phyloP scores from a whole-genome alignment of 805 yeast species.

The Starmerella floris region DNA sequence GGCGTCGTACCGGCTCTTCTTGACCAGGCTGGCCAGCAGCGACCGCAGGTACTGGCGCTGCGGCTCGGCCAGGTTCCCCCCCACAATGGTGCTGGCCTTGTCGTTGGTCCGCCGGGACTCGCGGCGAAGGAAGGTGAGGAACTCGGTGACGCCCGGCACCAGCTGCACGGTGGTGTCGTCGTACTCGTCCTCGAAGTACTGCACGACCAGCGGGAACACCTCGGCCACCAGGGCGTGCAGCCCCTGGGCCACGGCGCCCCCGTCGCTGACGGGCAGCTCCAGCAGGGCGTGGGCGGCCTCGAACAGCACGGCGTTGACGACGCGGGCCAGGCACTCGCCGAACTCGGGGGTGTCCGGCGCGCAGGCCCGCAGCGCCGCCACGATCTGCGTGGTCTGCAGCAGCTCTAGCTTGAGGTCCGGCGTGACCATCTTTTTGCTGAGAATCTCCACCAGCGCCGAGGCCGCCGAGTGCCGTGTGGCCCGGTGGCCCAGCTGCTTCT shows the following conservation, averaged over 20 bases:
- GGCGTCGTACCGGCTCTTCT: slow-evolving; percentile 71
- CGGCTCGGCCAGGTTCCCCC: slow-evolving; percentile 25
- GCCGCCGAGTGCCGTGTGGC: slow-evolving; percentile 40
- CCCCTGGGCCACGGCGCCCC: slow-evolving; percentile 1
- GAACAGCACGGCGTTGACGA: slow-evolving; percentile 57
- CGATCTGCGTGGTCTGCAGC: slow-evolving; percentile 52
- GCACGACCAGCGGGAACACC: slow-evolving; percentile 59
- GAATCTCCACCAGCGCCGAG: slow-evolving; percentile 46
- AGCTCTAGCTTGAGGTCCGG: slow-evolving; percentile 58
- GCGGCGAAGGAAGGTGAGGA: slow-evolving; percentile 47
- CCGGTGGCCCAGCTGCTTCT: slow-evolving; percentile 40
- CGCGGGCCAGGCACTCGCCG: slow-evolving; percentile 60
- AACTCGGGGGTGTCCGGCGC: slow-evolving; percentile 42
- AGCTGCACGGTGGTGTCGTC: slow-evolving; percentile 81
- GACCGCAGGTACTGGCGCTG: slow-evolving; percentile 30
- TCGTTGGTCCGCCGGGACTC: slow-evolving; percentile 35
- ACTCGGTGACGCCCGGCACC: slow-evolving; percentile 66
- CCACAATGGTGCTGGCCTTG: slow-evolving; percentile 23
- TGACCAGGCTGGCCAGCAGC: slow-evolving; percentile 53
- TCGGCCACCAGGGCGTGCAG: slow-evolving; percentile 38
- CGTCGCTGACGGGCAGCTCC: slow-evolving; percentile 11
- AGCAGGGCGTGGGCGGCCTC: slow-evolving; percentile 42
- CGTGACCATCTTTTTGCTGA: slow-evolving; percentile 59
- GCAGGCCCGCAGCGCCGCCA: slow-evolving; percentile 32
- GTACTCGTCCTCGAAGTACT: slow-evolving; percentile 63